Evolutionary conservation across 2,329 filamentous ascomycete genomes (phyloP), one percentile per base, ranked within the genome.

Genomic region (Daldinia sp.): DNA sequence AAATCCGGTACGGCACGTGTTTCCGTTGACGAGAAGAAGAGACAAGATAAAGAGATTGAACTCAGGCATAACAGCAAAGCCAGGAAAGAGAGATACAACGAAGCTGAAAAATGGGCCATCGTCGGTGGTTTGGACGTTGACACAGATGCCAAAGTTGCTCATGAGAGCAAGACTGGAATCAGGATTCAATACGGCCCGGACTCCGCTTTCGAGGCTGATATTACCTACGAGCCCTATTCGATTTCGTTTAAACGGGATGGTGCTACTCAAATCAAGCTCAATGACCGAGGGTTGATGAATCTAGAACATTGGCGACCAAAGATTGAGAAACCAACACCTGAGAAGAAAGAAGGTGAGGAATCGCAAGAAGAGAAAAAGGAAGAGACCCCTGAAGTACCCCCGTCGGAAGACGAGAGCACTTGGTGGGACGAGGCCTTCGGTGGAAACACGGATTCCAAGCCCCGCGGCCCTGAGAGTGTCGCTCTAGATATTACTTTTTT

Each of bases 341-440:
- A 83, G 67, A 87, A 86, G 68, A 81, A 83, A 64, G 81, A 84
- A 67, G 78, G 78, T 58, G 81, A 81, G 66, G 76, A 77, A 35
- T 25, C 30, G 15, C 48, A 51, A 35, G 48, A 51, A 59, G 78
- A 58, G 76, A 79, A 81, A 60, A 79, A 82, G 50, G 74, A 81
- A 51, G 76, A 80, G 51, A 67, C 69, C 34, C 69, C 72, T 32
- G 77, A 80, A 50, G 74, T 77, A 41, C 74, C 77, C 29, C 63
- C 77, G 9, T 83, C 82, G 11, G 87, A 90, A 67, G 91, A 95
- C 68, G 91, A 97, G 75, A 91, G 89, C 78, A 97, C 94, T 3
- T 97, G 93, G 93, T 99, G 95, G 95, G 95, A 99, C 5, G 95
- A 99, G 80, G 87, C 85, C 0, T 99, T 99, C 77, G 94, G 94